These are phyloP conservation scores for Ilyonectria robusta DNA, from an alignment of 2,329 filamentous ascomycete genomes.

Conservation along the genomic window DNA sequence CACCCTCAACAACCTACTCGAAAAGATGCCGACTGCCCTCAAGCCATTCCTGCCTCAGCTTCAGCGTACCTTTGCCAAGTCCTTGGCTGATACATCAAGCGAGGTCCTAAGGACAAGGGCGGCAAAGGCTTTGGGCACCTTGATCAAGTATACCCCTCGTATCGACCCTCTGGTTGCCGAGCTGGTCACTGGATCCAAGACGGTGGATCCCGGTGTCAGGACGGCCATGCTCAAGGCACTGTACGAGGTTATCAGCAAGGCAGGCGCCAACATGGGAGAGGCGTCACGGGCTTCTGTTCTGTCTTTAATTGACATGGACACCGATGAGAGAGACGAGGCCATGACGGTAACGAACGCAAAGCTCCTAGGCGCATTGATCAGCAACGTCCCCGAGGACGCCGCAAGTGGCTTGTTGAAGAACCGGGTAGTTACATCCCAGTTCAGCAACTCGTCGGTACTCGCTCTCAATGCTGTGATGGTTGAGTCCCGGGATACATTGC, in stretches of 20 bases:
- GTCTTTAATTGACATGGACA: constrained; percentile 87
- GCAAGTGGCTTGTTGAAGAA: constrained; percentile 74
- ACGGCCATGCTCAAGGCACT: constrained; percentile 97
- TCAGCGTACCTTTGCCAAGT: constrained; percentile 96
- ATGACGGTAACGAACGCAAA: constrained; percentile 94
- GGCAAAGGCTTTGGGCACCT: constrained; percentile 91
- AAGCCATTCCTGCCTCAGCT: constrained; percentile 98
- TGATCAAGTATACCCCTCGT: constrained; percentile 95
- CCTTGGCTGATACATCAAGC: constrained; percentile 92
- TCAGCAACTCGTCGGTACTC: constrained; percentile 84
- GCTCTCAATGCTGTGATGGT: constrained; percentile 90
- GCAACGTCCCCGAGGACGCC: constrained; percentile 82
- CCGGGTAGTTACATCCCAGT: constrained; percentile 83
- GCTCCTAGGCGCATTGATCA: constrained; percentile 89
- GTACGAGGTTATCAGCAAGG: constrained; percentile 96
- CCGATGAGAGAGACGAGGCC: constrained; percentile 79
- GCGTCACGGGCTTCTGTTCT: constrained; percentile 88
- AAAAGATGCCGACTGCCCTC: constrained; percentile 95
- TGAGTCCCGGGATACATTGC: constrained; percentile 81
- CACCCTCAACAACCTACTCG: constrained; percentile 93
- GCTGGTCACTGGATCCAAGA: constrained; percentile 95
- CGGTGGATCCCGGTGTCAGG: constrained; percentile 84
- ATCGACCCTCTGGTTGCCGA: constrained; percentile 95
- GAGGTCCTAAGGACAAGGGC: constrained; percentile 89
- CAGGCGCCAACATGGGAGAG: constrained; percentile 95